These are phyloP conservation scores for Vitis rotundifolia DNA, from an alignment of 164 flowering plant genomes.

Conservation along the genomic window DNA sequence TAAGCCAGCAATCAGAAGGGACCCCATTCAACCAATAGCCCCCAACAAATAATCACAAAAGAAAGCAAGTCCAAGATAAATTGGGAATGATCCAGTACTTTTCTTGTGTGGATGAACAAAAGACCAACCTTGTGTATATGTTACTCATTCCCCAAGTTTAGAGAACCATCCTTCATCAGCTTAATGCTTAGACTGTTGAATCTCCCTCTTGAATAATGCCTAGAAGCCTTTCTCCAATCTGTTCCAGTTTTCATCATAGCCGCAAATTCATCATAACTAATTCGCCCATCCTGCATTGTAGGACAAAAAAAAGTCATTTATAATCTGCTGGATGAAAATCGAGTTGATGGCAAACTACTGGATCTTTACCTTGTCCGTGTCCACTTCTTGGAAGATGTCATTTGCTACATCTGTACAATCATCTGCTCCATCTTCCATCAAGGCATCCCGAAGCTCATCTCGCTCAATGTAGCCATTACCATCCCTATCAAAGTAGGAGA, in stretches of 20 bases:
- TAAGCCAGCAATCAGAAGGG: constrained; percentile 23
- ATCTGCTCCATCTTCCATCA: constrained; percentile 75
- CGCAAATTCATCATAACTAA: constrained; percentile 88
- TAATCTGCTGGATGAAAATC: background rate
- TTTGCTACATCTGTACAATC: constrained; percentile 67
- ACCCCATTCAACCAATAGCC: constrained; percentile 13
- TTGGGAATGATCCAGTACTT: constrained; percentile 7
- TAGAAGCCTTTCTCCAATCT: constrained; percentile 97
- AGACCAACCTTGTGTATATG: constrained; percentile 4
- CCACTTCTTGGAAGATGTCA: constrained; percentile 90
- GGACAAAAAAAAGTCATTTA: background rate
- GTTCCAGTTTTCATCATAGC: constrained; percentile 99
- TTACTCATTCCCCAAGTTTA: constrained; percentile 59
- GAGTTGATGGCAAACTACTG: background rate
- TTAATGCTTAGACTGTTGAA: constrained; percentile 85
- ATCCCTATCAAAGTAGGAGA: constrained; percentile 81
- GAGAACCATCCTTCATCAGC: constrained; percentile 91
- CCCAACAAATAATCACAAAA: constrained; percentile 29
- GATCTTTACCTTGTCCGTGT: constrained; percentile 76
- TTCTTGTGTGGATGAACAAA: constrained; percentile 7
- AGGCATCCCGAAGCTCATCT: constrained; percentile 71
- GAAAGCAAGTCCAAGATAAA: constrained; percentile 15
- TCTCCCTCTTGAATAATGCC: constrained; percentile 92
- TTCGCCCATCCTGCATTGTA: constrained; percentile 70
- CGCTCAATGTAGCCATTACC: constrained; percentile 77